Base-by-base conservation (phyloP, 2,329 filamentous ascomycete genomes). In the Xylaria digitata region DNA sequence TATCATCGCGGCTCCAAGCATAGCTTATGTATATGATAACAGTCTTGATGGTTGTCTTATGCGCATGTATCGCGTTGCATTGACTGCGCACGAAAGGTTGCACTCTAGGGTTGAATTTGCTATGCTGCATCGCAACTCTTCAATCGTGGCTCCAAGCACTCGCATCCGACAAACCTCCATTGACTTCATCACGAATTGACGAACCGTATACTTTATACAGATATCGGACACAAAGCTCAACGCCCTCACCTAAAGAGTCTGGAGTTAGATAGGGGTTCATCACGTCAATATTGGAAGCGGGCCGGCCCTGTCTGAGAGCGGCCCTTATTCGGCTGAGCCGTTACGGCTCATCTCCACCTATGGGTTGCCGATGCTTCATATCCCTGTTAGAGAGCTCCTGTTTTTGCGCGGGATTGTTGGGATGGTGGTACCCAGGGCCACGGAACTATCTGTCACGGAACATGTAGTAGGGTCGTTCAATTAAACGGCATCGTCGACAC, bases 61-160 rank as follows among this genome's bases (percentile, higher is more conserved):
- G 23, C 62, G 58, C 62, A 68, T 62, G n/a, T 34, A n/a, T 23
- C 48, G 42, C 13, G 48, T 46, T 61, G 56, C 61, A 57, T 42
- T 34, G 61, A 26, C 32, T 63, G 9, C 26, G 8, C 30, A n/a
- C 45, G 21, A 40, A 37, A 34, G 34, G 45, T 30, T 61, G 15
- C 43, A 40, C 23, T 15, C 37, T 30, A 7, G 15, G 19, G n/a
- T 52, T 32, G 46, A 9, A 5, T 53, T 32, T 43, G 43, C 34
- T 32, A 17, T 21, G 5, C 17, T 23, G 17, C 59, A 48, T 8
- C 23, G 30, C 42, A 15, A 49, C n/a, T 58, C 8, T 60, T 42
- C 45, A 23, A 23, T 19, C 49, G 21, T 55, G 19, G 21, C 32
- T 8, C 57, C 9, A 37, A 26, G 15, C 13, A 49, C 8, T 40